Conservation (phyloP, 805 yeast genomes). For the Danielia oregonensis region DNA sequence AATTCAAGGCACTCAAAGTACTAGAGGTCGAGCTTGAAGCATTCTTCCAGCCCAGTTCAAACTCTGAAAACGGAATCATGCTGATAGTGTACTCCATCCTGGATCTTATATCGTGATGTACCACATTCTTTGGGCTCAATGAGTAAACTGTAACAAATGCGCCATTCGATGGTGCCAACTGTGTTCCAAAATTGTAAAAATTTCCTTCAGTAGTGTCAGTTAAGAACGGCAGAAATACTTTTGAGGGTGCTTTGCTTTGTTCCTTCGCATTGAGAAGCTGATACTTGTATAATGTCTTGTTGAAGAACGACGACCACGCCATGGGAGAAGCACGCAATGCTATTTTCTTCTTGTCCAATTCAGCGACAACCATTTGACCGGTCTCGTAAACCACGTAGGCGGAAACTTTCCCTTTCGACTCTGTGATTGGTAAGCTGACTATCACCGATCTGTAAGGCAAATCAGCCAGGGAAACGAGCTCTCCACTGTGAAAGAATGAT, state of each 20-base stretch:
- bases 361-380: slow-evolving; percentile 8
- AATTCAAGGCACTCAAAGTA: slow-evolving; percentile 6
- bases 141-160: slow-evolving; percentile 8
- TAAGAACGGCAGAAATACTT: slow-evolving; percentile 15
- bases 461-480: neutral
- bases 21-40: neutral
- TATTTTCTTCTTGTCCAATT: neutral
- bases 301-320: slow-evolving; percentile 15
- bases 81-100: slow-evolving; percentile 8
- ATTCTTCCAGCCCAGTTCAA: slow-evolving; percentile 17
- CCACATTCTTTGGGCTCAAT: slow-evolving; percentile 7
- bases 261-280: slow-evolving; percentile 10
- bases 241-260: slow-evolving; percentile 12
- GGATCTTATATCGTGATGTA: slow-evolving; percentile 22
- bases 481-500: neutral
- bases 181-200: slow-evolving; percentile 9
- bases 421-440: slow-evolving; percentile 5
- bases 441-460: slow-evolving; percentile 8
- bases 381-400: slow-evolving; percentile 9
- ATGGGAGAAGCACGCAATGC: slow-evolving; percentile 1
- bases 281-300: slow-evolving; percentile 16
- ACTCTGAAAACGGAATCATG: slow-evolving; percentile 4
- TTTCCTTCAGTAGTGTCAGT: slow-evolving; percentile 24
- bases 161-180: slow-evolving; percentile 2
- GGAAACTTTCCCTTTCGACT: neutral